Base-by-base conservation (phyloP, 352 stramenopile genomes). In the Globisporangium lucens region DNA sequence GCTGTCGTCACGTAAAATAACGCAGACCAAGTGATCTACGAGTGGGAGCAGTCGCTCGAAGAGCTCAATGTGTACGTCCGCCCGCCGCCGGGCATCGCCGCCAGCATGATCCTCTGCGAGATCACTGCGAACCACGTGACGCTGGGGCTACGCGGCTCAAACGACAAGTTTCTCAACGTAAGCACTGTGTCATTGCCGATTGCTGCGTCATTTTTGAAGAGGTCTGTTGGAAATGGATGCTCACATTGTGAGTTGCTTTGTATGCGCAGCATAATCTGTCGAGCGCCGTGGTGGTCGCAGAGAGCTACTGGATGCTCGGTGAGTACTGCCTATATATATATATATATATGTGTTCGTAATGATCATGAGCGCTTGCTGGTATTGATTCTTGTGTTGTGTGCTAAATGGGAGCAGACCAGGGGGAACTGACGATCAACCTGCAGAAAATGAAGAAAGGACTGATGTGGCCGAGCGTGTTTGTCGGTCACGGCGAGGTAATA, bases 221-320 rank as follows among this genome's bases (percentile, higher is more conserved):
- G 52, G 15, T 35, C 35, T 27, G n/a, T 58, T 58, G 49, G 4
- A 5, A 57, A n/a, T 36, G 15, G 43, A 51, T 51, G 17, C 43
- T 51, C 4, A 51, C 17, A 36, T 1, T 36, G 13, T 35, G 29
- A 41, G 29, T 15, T 41, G 6, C 36, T 41, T 65, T 51, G 43
- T 51, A 22, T 63, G 36, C 59, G 12, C 72, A 97, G 90, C 95
- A 99, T 71, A 81, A 96, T 15, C 91, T 98, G 8, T 89, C 80
- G 56, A 96, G 91, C 46, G 86, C 89, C n/a, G 87, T 99, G 0
- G 88, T 98, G 4, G 92, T 97, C 17, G 85, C 83, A 12, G 95
- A 99, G 74, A 98, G 93, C 66, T 98, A 98, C 73, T 99, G 96
- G 96, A 98, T 94, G 85, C 82, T 99, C 33, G 94, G 93, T 93